phyloP scores from a whole-genome alignment of 768 basidiomycete genomes.

The Pleurotus djamor region DNA sequence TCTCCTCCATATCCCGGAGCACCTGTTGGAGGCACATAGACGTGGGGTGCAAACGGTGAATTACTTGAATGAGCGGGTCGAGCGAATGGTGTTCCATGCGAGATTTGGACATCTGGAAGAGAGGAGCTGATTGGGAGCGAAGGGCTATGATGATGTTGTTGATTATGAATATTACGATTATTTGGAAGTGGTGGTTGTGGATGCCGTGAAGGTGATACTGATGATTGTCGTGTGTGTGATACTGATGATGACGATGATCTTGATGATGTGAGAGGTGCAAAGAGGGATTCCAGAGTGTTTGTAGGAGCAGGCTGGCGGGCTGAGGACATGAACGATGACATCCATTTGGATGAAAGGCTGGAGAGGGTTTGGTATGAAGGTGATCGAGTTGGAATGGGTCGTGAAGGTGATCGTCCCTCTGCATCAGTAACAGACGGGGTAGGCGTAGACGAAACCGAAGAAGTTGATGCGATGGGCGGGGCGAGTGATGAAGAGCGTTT shows the following conservation, averaged over 20 bases:
- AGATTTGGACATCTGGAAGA: constrained; percentile 6
- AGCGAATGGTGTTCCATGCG: constrained; percentile 53
- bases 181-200: constrained; percentile 8
- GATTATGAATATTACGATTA: not conserved
- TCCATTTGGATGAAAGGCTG: constrained; percentile 46
- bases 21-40: constrained; percentile 44
- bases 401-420: not conserved
- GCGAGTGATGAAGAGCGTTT: constrained; percentile 29
- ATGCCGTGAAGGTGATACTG: constrained; percentile 12
- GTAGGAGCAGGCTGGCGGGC: constrained; percentile 6
- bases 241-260: constrained; percentile 2
- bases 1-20: constrained; percentile 80
- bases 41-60: constrained; percentile 42
- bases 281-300: constrained; percentile 13
- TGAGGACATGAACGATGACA: constrained; percentile 39
- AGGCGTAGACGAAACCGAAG: constrained; percentile 13
- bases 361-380: constrained; percentile 40
- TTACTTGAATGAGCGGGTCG: constrained; percentile 24
- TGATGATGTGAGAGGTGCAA: constrained; percentile 8
- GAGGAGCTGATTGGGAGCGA: not conserved
- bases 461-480: constrained; percentile 31
- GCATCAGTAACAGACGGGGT: not conserved
- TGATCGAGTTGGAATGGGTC: constrained; percentile 11
- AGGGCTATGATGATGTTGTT: constrained; percentile 11
- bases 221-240: constrained; percentile 10